phyloP scores from a whole-genome alignment of 768 basidiomycete genomes.

The Mycena crocata region DNA sequence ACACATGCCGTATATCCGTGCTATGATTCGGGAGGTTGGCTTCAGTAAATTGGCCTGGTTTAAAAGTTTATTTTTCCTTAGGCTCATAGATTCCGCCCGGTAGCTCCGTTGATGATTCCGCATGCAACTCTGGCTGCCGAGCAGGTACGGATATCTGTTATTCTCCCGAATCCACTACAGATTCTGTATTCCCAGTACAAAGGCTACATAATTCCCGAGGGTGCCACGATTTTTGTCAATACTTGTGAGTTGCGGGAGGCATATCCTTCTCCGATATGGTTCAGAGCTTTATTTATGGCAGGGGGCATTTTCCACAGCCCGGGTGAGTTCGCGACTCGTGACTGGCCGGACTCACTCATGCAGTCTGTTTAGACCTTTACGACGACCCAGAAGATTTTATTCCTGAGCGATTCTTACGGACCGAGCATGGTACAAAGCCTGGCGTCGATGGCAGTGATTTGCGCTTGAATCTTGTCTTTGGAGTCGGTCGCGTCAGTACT shows the following conservation, averaged over 20 bases:
- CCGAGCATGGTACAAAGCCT: constrained; percentile 20
- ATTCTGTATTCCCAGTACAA: constrained; percentile 6
- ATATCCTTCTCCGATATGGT: too few relatives aligned
- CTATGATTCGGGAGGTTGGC: constrained; percentile 36
- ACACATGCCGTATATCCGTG: constrained; percentile 40
- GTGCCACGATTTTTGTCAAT: constrained; percentile 26
- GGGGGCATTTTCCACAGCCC: constrained; percentile 30
- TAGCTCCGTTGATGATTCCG: constrained; percentile 10
- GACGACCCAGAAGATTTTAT: constrained; percentile 27
- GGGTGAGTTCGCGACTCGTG: neutral
- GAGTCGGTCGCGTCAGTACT: constrained; percentile 21
- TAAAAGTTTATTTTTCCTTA: neutral
- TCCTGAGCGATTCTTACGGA: constrained; percentile 22
- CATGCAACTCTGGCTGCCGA: constrained; percentile 9
- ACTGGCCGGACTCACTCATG: neutral
- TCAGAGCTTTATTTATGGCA: neutral
- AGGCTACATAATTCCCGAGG: constrained; percentile 24
- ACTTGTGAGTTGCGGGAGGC: constrained; percentile 16
- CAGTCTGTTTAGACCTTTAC: constrained; percentile 10
- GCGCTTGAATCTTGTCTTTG: constrained; percentile 12
- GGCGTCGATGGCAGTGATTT: constrained; percentile 23
- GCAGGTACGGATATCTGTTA: constrained; percentile 2
- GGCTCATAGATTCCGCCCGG: constrained; percentile 25
- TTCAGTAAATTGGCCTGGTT: neutral
- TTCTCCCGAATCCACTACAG: neutral